These are phyloP conservation scores for Artemisia tridentata DNA, from an alignment of 129 eudicot species.

Conservation along the genomic window DNA sequence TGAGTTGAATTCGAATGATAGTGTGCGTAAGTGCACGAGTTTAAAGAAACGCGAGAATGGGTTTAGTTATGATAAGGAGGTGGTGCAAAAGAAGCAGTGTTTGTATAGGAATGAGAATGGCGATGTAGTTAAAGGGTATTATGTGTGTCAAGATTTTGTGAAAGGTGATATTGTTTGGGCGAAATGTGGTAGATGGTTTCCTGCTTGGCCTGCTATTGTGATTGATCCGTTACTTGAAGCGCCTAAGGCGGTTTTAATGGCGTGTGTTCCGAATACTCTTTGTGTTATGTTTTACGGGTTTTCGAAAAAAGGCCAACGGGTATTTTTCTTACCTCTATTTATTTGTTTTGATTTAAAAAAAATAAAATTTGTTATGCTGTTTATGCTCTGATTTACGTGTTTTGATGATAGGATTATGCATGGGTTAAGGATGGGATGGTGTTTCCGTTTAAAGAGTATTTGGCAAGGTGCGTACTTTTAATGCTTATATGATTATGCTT, in stretches of 20 bases:
- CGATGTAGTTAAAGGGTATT: constrained; percentile 38
- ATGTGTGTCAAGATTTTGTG: constrained; percentile 57
- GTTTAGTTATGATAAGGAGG: constrained; percentile 11
- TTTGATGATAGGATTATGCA: constrained; percentile 70
- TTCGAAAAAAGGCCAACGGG: constrained; percentile 71
- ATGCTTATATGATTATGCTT: constrained; percentile 8
- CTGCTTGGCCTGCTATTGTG: constrained; percentile 91
- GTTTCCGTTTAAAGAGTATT: constrained; percentile 70
- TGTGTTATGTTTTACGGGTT: constrained; percentile 90
- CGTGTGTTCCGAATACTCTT: constrained; percentile 62
- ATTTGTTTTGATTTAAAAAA: background rate
- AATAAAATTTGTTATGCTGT: background rate
- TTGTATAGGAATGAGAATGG: constrained; percentile 26
- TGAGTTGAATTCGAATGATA: constrained; percentile 37
- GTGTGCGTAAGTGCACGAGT: constrained; percentile 23
- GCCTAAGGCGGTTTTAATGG: constrained; percentile 60
- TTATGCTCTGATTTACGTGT: constrained; percentile 10
- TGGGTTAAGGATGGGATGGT: constrained; percentile 93
- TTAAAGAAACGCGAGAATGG: constrained; percentile 27
- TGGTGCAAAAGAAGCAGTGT: constrained; percentile 31
- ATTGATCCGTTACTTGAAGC: constrained; percentile 78
- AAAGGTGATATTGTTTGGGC: constrained; percentile 82
- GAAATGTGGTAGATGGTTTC: constrained; percentile 61
- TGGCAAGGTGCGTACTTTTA: constrained; percentile 53
- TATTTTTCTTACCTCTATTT: constrained; percentile 4